Conservation (phyloP, 2,329 filamentous ascomycete genomes). For the Helotiales sp. region DNA sequence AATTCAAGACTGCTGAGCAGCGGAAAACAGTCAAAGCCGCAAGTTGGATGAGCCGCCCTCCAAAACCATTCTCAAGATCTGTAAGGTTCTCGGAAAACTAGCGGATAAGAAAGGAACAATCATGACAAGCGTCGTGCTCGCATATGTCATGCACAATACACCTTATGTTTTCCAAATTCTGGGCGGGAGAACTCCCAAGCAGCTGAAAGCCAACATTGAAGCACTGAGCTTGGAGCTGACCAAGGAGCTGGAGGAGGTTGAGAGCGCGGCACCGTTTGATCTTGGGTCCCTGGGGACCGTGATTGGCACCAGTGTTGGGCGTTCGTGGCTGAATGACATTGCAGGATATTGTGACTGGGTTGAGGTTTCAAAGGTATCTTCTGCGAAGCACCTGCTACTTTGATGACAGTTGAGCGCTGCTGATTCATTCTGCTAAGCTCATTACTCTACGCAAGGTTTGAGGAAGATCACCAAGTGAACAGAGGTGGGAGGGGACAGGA, state of each 20-base stretch:
- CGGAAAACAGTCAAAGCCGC: conserved; percentile 1
- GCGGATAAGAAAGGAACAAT: conserved; percentile 58
- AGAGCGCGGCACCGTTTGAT: conserved; percentile 42
- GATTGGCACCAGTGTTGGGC: background rate
- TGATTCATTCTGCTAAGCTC: background rate
- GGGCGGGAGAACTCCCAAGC: conserved; percentile 60
- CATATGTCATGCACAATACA: conserved; percentile 61
- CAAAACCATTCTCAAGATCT: conserved; percentile 50
- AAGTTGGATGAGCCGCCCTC: conserved; percentile 44
- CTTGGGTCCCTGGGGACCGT: conserved; percentile 14
- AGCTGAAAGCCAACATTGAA: conserved; percentile 61
- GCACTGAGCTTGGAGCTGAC: conserved; percentile 57
- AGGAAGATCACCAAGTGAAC: background rate
- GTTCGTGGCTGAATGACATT: conserved; percentile 10
- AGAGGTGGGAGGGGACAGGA: too few relatives aligned
- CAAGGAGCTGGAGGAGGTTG: conserved; percentile 56
- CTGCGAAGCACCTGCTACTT: background rate
- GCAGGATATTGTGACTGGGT: conserved; percentile 8
- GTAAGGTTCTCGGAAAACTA: conserved; percentile 61
- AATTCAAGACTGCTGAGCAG: conserved; percentile 50
- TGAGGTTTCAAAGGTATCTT: conserved; percentile 8
- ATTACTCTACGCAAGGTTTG: conserved; percentile 10
- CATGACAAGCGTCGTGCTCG: conserved; percentile 58
- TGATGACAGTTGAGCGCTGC: background rate
- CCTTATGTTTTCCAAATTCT: conserved; percentile 63